These are phyloP conservation scores for Dentipellis sp. DNA, from an alignment of 768 basidiomycete genomes.

Conservation along the genomic window DNA sequence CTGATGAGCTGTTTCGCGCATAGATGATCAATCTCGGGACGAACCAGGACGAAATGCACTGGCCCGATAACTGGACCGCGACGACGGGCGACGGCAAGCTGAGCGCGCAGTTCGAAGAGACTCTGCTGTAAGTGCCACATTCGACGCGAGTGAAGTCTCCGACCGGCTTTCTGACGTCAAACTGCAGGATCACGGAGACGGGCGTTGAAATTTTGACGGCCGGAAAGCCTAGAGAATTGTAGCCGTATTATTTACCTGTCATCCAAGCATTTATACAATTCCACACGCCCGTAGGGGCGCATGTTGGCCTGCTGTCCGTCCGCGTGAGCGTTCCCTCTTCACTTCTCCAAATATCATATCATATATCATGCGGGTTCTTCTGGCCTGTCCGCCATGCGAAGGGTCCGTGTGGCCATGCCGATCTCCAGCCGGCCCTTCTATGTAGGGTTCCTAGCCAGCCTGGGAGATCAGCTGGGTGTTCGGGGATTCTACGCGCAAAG, in stretches of 20 bases:
- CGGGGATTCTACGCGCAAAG: neutral
- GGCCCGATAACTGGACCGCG: slow-evolving; percentile 97
- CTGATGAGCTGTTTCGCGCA: slow-evolving; percentile 11
- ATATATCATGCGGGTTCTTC: neutral
- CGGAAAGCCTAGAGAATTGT: slow-evolving; percentile 27
- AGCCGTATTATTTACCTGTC: slow-evolving; percentile 7
- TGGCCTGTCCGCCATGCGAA: neutral
- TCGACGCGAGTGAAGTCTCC: slow-evolving; percentile 1
- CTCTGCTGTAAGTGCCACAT: slow-evolving; percentile 62
- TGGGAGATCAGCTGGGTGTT: slow-evolving; percentile 1
- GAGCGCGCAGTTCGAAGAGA: slow-evolving; percentile 98
- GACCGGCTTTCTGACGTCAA: slow-evolving; percentile 12
- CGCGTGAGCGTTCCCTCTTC: neutral
- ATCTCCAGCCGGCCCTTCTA: neutral
- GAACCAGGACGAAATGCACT: slow-evolving; percentile 69
- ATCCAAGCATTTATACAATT: neutral
- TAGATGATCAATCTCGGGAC: slow-evolving; percentile 91
- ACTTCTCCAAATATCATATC: neutral
- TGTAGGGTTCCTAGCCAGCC: neutral
- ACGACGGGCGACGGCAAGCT: slow-evolving; percentile 84
- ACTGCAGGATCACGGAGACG: slow-evolving; percentile 74
- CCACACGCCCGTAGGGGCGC: no score
- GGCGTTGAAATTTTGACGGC: slow-evolving; percentile 85
- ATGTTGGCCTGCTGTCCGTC: neutral
- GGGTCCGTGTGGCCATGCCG: neutral